A percentile compares a stretch with the other conserved stretches of the same genome.
These are phyloP conservation scores for Sclerotinia sclerotiorum DNA, from an alignment of 2,329 filamentous ascomycete species.

Conservation along the genomic window DNA sequence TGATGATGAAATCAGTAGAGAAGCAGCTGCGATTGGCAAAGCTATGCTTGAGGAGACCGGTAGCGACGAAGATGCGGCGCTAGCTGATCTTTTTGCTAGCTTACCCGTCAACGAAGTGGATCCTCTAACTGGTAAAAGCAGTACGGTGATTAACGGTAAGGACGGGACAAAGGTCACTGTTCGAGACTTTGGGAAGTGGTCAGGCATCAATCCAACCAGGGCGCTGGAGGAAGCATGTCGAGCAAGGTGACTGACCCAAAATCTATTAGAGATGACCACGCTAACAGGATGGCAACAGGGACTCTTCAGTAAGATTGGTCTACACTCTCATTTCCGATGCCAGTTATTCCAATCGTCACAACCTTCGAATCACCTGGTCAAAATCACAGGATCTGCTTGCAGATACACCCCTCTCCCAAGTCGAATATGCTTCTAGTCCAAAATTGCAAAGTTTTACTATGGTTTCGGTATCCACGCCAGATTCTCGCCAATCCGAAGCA, in stretches of 20 bases:
- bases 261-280: background rate
- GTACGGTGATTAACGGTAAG: constrained; percentile 53
- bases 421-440: constrained; percentile 42
- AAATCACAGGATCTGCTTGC: constrained; percentile 61
- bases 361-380: constrained; percentile 74
- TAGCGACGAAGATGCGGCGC: constrained; percentile 53
- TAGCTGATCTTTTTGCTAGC: constrained; percentile 58
- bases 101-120: constrained; percentile 62
- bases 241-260: constrained; percentile 56
- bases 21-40: constrained; percentile 59
- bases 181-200: constrained; percentile 81
- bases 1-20: constrained; percentile 50
- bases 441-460: constrained; percentile 69
- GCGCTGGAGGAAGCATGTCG: constrained; percentile 86
- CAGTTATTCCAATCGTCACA: constrained; percentile 73
- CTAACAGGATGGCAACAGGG: constrained; percentile 49
- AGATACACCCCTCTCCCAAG: constrained; percentile 39
- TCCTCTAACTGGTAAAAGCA: constrained; percentile 56
- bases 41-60: constrained; percentile 57
- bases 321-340: constrained; percentile 72
- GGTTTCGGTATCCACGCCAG: constrained; percentile 70
- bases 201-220: constrained; percentile 72
- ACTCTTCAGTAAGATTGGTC: constrained; percentile 64
- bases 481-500: constrained; percentile 78
- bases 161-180: constrained; percentile 60